Conservation (phyloP, 371 early-diverging fungal genomes). For the Cokeromyces recurvatus region DNA sequence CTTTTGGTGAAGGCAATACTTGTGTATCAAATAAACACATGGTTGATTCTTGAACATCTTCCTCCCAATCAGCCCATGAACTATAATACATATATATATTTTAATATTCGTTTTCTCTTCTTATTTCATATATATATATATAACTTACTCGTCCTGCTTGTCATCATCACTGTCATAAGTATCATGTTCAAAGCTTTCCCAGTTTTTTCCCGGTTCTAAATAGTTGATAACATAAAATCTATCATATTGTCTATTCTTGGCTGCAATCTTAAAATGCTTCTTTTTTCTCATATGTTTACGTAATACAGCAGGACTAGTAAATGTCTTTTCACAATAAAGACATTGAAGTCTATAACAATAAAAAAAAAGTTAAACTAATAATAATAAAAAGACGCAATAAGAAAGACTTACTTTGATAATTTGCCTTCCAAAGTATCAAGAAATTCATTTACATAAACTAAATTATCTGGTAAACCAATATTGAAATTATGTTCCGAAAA, state of each 20-base stretch:
- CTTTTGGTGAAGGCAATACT: constrained; percentile 58
- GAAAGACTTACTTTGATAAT: constrained; percentile 60
- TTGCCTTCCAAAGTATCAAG: constrained; percentile 75
- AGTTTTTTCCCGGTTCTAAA: constrained; percentile 86
- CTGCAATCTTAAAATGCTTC: constrained; percentile 94
- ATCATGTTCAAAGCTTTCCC: constrained; percentile 84
- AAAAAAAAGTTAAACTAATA: neutral
- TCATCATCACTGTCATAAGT: constrained; percentile 77
- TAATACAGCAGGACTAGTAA: constrained; percentile 81
- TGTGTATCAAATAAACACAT: constrained; percentile 75
- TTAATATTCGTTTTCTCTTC: neutral
- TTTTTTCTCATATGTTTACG: constrained; percentile 98
- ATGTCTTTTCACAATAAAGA: constrained; percentile 92
- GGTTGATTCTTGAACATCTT: constrained; percentile 61
- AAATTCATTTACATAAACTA: constrained; percentile 85
- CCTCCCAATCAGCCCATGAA: constrained; percentile 84
- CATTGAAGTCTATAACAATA: constrained; percentile 69
- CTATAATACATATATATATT: too few species aligned
- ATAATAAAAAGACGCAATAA: too few species aligned
- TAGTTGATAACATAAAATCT: constrained; percentile 96
- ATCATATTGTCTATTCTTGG: constrained; percentile 88
- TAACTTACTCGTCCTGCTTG: constrained; percentile 53
- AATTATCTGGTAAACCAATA: constrained; percentile 90
- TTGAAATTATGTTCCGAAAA: constrained; percentile 91
- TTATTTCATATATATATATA: too few species aligned